A percentile compares a stretch with the other conserved stretches of the same genome.
Conservation (phyloP, 768 basidiomycete genomes). For the Phlebiopsis flavidoalba region DNA sequence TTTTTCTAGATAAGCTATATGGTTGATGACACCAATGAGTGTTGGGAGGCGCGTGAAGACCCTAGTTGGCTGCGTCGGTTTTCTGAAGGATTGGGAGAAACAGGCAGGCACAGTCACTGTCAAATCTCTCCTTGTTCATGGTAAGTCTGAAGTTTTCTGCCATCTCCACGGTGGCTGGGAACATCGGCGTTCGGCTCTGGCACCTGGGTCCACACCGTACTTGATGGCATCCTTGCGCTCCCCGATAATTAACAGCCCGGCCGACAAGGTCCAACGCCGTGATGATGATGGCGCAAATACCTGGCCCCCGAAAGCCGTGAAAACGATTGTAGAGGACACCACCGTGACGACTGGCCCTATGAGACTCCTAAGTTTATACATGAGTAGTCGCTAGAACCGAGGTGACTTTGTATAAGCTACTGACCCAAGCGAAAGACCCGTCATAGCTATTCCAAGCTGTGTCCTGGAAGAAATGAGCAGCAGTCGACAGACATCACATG, state of each 20-base stretch:
- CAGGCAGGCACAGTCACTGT: neutral
- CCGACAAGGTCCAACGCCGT: slow-evolving; percentile 30
- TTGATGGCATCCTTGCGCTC: slow-evolving; percentile 30
- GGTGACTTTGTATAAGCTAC: neutral
- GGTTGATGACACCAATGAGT: slow-evolving; percentile 47
- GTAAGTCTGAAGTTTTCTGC: neutral
- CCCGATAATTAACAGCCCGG: slow-evolving; percentile 30
- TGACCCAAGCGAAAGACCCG: slow-evolving; percentile 34
- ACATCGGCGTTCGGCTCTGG: neutral
- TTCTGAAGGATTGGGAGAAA: neutral
- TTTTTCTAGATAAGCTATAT: slow-evolving; percentile 8
- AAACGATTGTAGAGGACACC: slow-evolving; percentile 32
- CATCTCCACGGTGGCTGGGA: neutral
- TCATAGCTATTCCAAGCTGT: slow-evolving; percentile 35
- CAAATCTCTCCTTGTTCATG: neutral
- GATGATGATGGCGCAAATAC: slow-evolving; percentile 31
- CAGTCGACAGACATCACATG: neutral
- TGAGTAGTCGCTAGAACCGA: neutral
- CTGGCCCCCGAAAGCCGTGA: slow-evolving; percentile 33
- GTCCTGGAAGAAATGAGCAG: slow-evolving; percentile 20
- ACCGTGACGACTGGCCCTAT: slow-evolving; percentile 34
- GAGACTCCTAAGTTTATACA: slow-evolving; percentile 23
- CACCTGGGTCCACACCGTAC: slow-evolving; percentile 26
- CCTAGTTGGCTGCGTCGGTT: slow-evolving; percentile 35
- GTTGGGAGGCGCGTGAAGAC: slow-evolving; percentile 58